Evolutionary conservation across 2,329 filamentous ascomycete genomes (phyloP), one percentile per base, ranked within the genome.

Genomic region (Penicillium sp.): DNA sequence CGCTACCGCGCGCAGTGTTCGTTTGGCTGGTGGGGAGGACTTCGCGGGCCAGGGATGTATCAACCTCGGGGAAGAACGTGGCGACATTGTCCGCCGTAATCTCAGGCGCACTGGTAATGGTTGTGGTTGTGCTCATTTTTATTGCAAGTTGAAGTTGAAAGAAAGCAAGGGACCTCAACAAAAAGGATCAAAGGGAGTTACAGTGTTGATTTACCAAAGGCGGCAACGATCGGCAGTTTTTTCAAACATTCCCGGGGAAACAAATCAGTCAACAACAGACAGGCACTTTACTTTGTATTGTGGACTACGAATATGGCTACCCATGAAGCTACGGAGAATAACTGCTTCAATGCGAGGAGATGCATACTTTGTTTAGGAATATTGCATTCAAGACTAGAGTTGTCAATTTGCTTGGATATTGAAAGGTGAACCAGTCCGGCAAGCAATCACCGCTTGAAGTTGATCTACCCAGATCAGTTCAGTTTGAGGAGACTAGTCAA

Each of bases 81-180:
- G 93, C 81, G 67, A 99, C 91, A 68, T 89, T 90, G 66, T 94
- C 85, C 16, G 91, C 91, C 48, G 90, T 96, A 69, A 95, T 91
- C 52, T 83, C 79, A 68, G 85, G 80, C 38, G 80, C 66, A 53
- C 74, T 70, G 19, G 79, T 79, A 29, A 76, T 71, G 35, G 77
- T 78, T 36, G 75, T 79, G 26, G 79, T 81, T 32, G 81, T 79
- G 11, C 65, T 72, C 70, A 72, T 74, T 7, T 55, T 67, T 53
- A 26, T 18, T n/a, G 10, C 35, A 19, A 35, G 39, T 13, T 16
- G 18, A 26, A 35, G 23, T 38, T 38, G 26, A 44, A 39, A 27
- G n/a, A 23, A 43, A 53, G 46, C 14, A 40, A 32, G 30, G 14
- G 13, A 27, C 18, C 36, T 18, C 18, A 49, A 49, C 36, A 26